Percentiles rank a stretch among this genome's conserved stretches.
phyloP scores from a whole-genome alignment of 2,329 filamentous ascomycete genomes.

The Xylaria polymorpha region DNA sequence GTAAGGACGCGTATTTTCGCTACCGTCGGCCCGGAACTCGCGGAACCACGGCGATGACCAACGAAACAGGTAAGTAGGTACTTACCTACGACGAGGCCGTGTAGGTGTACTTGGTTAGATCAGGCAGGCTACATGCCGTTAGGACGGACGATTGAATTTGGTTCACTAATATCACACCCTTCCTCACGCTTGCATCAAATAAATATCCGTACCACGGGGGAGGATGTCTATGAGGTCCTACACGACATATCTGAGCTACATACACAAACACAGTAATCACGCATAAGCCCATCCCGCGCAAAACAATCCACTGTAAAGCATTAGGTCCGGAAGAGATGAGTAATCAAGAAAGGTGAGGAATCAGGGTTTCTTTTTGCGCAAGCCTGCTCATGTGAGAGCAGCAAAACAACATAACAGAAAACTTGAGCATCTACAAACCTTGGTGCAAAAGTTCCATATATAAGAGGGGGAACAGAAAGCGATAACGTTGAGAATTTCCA shows the following conservation, averaged over 20 bases:
- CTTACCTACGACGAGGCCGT: no score
- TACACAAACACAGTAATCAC: not conserved
- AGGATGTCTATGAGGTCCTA: no score
- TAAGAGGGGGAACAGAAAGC: not conserved
- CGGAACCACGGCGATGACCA: conserved; percentile 11
- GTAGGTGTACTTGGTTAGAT: not conserved
- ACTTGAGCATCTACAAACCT: not conserved
- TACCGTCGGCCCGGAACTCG: conserved; percentile 27
- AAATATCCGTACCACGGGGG: not conserved
- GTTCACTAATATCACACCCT: conserved; percentile 10
- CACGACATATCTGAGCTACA: not conserved
- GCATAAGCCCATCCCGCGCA: conserved; percentile 1
- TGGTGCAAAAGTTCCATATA: not conserved
- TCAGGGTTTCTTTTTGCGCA: not conserved
- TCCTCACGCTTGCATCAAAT: not conserved
- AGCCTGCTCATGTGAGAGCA: not conserved
- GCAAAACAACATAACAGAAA: not conserved
- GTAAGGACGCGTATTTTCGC: conserved; percentile 10
- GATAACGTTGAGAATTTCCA: not conserved
- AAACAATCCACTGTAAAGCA: not conserved
- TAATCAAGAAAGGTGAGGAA: not conserved
- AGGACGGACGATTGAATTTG: not conserved
- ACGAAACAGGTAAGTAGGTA: not conserved
- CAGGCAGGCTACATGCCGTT: not conserved
- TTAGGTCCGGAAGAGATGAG: no score